phyloP scores from a whole-genome alignment of 2,329 filamentous ascomycete species.

The Phyllosticta citriasiana region DNA sequence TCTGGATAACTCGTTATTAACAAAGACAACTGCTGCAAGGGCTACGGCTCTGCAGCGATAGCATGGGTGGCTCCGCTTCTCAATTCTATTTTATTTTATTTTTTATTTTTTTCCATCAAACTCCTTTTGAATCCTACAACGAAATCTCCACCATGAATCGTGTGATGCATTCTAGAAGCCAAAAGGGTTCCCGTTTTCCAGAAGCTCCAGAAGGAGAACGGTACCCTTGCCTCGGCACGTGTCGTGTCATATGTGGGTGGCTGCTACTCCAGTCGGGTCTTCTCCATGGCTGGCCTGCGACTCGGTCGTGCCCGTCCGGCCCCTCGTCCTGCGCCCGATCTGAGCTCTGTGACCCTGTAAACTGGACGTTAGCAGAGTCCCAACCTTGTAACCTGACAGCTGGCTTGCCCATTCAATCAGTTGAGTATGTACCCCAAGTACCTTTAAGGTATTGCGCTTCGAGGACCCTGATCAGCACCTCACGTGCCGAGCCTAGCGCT shows the following conservation, averaged over 20 bases:
- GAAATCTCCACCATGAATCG: no score
- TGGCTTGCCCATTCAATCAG: neutral
- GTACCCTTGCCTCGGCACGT: neutral
- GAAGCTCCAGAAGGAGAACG: no score
- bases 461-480: neutral
- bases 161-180: no score
- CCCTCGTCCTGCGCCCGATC: no score
- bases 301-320: neutral
- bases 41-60: constrained; percentile 2
- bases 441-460: neutral
- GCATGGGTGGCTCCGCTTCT: constrained; percentile 3
- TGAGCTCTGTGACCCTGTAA: no score
- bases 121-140: neutral
- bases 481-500: neutral
- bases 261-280: no score
- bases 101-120: no score
- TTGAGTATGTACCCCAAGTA: no score
- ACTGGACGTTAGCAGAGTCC: no score
- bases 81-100: neutral
- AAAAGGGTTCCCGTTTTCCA: no score
- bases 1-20: constrained; percentile 4
- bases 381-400: neutral
- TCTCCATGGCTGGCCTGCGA: neutral
- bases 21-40: neutral
- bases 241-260: neutral